A percentile compares a stretch with the other conserved stretches of the same genome.
These are phyloP conservation scores for Boletus pseudopeckii DNA, from an alignment of 768 basidiomycete species.

Conservation along the genomic window DNA sequence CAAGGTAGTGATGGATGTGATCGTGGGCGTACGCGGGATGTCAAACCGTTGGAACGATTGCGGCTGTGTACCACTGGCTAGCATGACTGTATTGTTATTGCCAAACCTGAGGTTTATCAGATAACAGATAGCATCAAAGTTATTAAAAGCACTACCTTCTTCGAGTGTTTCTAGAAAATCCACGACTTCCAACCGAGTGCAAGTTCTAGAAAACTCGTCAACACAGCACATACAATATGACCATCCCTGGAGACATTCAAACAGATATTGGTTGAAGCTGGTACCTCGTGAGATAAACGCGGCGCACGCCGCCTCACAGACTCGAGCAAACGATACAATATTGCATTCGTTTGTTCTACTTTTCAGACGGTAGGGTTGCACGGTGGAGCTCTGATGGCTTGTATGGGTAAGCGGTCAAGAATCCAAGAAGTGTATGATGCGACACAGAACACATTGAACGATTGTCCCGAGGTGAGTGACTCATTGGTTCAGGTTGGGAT, in stretches of 20 bases:
- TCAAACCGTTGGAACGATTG: conserved; percentile 37
- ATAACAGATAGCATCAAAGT: too few relatives aligned
- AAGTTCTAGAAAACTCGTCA: conserved; percentile 1
- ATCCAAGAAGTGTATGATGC: conserved; percentile 13
- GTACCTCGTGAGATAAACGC: conserved; percentile 6
- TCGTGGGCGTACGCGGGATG: conserved; percentile 40
- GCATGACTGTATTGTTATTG: neutral
- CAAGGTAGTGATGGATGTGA: conserved; percentile 38
- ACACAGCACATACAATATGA: neutral
- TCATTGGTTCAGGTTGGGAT: conserved; percentile 5
- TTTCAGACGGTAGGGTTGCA: conserved; percentile 4
- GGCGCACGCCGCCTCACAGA: neutral
- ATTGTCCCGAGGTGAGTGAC: conserved; percentile 4
- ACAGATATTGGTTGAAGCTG: conserved; percentile 1
- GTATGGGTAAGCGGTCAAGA: conserved; percentile 12
- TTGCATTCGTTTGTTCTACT: conserved; percentile 5
- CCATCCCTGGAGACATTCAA: neutral
- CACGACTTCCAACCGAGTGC: neutral
- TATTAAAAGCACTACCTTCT: too few relatives aligned
- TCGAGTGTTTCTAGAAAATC: neutral
- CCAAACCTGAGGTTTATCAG: too few relatives aligned
- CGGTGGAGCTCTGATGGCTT: conserved; percentile 5
- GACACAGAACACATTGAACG: neutral
- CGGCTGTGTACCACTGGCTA: conserved; percentile 17
- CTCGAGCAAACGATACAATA: conserved; percentile 2